A percentile compares a stretch with the other conserved stretches of the same genome.
phyloP scores from a whole-genome alignment of 495 filamentous ascomycete genomes.

The Aspergillus homomorphus region DNA sequence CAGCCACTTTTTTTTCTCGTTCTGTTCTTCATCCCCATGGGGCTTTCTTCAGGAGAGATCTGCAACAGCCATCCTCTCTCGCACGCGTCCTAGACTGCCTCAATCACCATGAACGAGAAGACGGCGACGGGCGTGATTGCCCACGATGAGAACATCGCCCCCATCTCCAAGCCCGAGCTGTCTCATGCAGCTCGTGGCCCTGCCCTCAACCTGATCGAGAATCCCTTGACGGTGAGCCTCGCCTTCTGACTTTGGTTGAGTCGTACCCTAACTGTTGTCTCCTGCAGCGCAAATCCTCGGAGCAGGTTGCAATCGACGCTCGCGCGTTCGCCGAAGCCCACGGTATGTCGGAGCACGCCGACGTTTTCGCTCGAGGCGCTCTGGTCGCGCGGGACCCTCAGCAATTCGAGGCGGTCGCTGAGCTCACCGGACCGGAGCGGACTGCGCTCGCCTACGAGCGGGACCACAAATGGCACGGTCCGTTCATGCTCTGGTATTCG shows the following conservation, averaged over 20 bases:
- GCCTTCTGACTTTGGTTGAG: not conserved
- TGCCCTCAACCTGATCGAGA: slow-evolving; percentile 42
- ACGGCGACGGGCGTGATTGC: not conserved
- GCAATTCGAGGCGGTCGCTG: slow-evolving; percentile 15
- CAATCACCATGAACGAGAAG: slow-evolving; percentile 4
- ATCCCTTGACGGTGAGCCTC: slow-evolving; percentile 33
- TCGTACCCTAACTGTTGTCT: not conserved
- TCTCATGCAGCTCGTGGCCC: not conserved
- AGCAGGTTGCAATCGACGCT: slow-evolving; percentile 35
- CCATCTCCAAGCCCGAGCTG: not conserved
- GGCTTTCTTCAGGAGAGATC: not conserved
- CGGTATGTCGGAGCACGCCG: slow-evolving; percentile 40
- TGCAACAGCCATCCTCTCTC: not conserved
- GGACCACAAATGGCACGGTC: slow-evolving; percentile 36
- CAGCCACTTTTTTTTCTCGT: not conserved
- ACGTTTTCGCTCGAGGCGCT: slow-evolving; percentile 41
- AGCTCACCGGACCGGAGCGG: slow-evolving; percentile 24
- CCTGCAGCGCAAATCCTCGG: slow-evolving; percentile 20
- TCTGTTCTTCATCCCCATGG: not conserved
- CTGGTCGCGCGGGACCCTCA: slow-evolving; percentile 31
- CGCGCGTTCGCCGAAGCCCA: slow-evolving; percentile 35
- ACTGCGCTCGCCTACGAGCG: slow-evolving; percentile 27
- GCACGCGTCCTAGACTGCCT: not conserved
- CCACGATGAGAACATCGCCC: not conserved
- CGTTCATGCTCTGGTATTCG: slow-evolving; percentile 34